Evolutionary conservation across 2,329 filamentous ascomycete species (phyloP).

Genomic region (Penicillium sp.): DNA sequence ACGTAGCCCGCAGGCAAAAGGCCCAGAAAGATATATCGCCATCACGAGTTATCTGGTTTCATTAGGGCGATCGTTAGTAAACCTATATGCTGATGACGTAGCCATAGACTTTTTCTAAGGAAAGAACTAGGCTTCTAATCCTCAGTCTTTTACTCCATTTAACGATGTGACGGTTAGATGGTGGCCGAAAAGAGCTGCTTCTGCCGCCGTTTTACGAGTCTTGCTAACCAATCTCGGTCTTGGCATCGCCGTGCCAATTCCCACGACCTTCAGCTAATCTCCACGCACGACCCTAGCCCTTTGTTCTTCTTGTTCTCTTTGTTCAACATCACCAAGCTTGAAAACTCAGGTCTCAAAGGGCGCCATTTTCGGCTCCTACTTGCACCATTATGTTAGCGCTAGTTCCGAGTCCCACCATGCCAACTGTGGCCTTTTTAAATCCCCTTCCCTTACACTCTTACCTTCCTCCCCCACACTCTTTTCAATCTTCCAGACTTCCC

Average conservation of each 20-base stretch:
- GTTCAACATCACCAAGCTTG: background rate
- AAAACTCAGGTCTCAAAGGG: background rate
- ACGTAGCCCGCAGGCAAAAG: too few species aligned
- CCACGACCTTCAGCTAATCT: background rate
- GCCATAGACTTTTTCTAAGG: too few species aligned
- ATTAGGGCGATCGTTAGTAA: too few species aligned
- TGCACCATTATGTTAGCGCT: background rate
- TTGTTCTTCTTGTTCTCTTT: background rate
- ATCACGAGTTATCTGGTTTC: too few species aligned
- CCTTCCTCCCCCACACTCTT: background rate
- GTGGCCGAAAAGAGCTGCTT: conserved; percentile 15
- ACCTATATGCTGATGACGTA: too few species aligned
- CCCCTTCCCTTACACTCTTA: background rate
- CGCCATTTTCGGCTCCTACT: background rate
- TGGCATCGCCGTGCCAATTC: background rate
- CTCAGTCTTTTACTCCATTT: too few species aligned
- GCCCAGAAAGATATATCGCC: too few species aligned
- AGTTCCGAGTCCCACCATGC: background rate
- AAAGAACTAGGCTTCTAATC: too few species aligned
- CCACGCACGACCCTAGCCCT: background rate
- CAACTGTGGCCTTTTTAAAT: background rate
- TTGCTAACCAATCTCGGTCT: conserved; percentile 13
- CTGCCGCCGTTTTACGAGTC: conserved; percentile 20
- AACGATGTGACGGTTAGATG: conserved; percentile 17
- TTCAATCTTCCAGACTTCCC: background rate